Evolutionary conservation across 2,329 filamentous ascomycete genomes (phyloP), one percentile per base, ranked within the genome.

Genomic region (Ophiostoma himal-ulmi): DNA sequence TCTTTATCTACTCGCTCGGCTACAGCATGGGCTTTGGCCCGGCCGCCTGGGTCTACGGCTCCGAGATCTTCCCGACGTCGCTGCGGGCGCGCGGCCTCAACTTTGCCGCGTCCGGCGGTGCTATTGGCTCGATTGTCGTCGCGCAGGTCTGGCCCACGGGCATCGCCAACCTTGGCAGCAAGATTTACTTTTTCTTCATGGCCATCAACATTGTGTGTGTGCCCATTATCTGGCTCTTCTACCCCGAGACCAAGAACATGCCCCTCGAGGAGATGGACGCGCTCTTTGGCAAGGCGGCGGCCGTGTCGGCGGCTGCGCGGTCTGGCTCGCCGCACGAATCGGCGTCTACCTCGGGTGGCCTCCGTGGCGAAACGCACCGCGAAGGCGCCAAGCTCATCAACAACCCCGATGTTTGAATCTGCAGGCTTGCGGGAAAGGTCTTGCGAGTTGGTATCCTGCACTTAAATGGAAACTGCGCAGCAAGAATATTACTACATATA

Each of bases 171-270:
- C 79, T 86, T 26, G 84, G 84, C 3, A 82, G 82, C 14, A 81
- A 80, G 26, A 82, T 85, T 2, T 87, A 87, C 75, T 87, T 87
- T 73, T 83, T 87, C 72, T 87, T 88, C 75, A 85, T 86, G 81
- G 78, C 78, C 8, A 78, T 85, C 36, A 86, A 86, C 73, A 69
- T 85, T 7, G 76, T 78, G 14, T 85, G 81, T 70, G 80, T 84
- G 22, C 80, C 82, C 4, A 76, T 82, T 13, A 78, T 84, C 41
- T 81, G 77, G 72, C 64, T 80, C 4, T 75, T 81, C 20, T 83
- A 82, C 68, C 82, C 82, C 0, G 82, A 84, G 76, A 86, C 86
- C 4, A 81, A 82, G 76, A 76, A 78, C 73, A 82, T 84, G 13
- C 85, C 82, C 10, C 81, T 82, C 5, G 82, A 84, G 69, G 79